Evolutionary conservation across 257 asterid genomes (phyloP).

Genomic region (Solanum tarijense): DNA sequence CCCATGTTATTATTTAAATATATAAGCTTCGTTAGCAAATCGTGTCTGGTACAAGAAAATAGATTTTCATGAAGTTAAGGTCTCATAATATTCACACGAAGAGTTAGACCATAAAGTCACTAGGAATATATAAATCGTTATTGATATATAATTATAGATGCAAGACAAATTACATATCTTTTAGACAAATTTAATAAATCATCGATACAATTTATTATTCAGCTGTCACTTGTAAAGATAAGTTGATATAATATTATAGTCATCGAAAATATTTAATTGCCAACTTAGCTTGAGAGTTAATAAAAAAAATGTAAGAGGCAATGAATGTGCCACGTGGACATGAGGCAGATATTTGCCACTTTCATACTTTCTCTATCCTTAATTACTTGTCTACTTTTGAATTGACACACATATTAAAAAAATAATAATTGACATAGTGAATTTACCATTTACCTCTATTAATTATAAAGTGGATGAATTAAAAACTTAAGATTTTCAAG

Average conservation of each 20-base stretch:
- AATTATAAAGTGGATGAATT: too few relatives aligned
- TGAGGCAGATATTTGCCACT: not conserved
- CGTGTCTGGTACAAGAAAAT: not conserved
- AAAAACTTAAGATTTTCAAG: too few relatives aligned
- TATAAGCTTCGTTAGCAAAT: not conserved
- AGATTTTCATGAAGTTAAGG: not conserved
- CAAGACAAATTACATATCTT: not conserved
- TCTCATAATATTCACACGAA: not conserved
- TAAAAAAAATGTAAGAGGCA: not conserved
- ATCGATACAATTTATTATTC: too few relatives aligned
- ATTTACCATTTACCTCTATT: too few relatives aligned
- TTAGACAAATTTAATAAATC: too few relatives aligned
- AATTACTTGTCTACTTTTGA: too few relatives aligned
- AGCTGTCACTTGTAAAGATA: not conserved
- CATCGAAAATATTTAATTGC: too few relatives aligned
- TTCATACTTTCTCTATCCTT: fast-evolving
- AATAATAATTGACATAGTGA: too few relatives aligned
- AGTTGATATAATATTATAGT: not conserved
- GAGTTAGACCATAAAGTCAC: not conserved
- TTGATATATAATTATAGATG: not conserved
- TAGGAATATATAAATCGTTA: not conserved
- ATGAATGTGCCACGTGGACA: not conserved
- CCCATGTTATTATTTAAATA: not conserved
- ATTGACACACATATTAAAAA: too few relatives aligned
- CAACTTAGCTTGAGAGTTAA: not conserved